Evolutionary conservation across 352 stramenopile genomes (phyloP).

Genomic region (Blastocystis sp.): DNA sequence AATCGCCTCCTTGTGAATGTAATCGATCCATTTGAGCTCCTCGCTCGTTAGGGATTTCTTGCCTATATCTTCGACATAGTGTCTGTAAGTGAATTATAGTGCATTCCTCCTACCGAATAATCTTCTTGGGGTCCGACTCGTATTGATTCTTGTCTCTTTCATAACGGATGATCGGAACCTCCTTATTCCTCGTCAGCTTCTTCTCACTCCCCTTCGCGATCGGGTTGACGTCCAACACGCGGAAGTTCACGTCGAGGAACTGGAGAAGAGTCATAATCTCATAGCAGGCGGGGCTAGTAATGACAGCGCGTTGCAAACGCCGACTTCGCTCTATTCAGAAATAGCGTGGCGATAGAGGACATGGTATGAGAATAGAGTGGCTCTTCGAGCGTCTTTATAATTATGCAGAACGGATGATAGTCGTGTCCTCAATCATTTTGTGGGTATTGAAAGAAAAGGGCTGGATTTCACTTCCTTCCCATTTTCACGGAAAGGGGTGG

Average conservation of each 20-base stretch:
- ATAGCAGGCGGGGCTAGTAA: conserved; percentile 51
- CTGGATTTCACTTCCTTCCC: too few species aligned
- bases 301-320: neutral
- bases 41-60: conserved; percentile 50
- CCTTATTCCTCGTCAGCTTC: conserved; percentile 42
- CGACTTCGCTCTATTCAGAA: conserved; percentile 62
- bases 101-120: conserved; percentile 30
- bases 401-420: too few species aligned
- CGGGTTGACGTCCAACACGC: conserved; percentile 59
- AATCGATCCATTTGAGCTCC: conserved; percentile 66
- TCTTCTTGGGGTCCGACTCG: conserved; percentile 61
- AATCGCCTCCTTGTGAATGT: conserved; percentile 64
- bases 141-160: conserved; percentile 54
- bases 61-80: conserved; percentile 54
- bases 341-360: conserved; percentile 51
- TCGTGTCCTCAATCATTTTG: too few species aligned
- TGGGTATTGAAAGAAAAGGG: too few species aligned
- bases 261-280: conserved; percentile 64
- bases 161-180: conserved; percentile 64
- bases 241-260: conserved; percentile 49
- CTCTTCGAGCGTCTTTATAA: too few species aligned
- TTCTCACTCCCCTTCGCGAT: conserved; percentile 46
- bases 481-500: neutral
- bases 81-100: conserved; percentile 17
- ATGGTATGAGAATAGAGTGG: conserved; percentile 20